These are phyloP conservation scores for Pichia membranifaciens DNA, from an alignment of 805 yeast genomes.

Conservation along the genomic window DNA sequence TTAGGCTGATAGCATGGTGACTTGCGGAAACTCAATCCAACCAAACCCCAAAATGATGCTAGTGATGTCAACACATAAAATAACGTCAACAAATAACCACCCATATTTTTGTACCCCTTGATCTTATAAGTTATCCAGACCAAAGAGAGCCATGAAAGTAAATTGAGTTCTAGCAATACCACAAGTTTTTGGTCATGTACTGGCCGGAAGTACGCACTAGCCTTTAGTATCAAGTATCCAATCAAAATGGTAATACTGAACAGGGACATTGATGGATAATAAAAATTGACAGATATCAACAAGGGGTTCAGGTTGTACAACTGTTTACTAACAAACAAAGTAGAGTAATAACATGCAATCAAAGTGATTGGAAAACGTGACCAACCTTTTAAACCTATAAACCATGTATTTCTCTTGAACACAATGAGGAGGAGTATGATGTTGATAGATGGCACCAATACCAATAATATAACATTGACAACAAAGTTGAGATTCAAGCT, in stretches of 20 bases:
- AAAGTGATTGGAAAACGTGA: conserved; percentile 58
- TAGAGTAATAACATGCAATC: conserved; percentile 36
- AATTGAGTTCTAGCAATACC: conserved; percentile 47
- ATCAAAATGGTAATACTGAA: conserved; percentile 43
- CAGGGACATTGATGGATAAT: conserved; percentile 44
- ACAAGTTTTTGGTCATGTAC: conserved; percentile 57
- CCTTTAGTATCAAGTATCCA: conserved; percentile 53
- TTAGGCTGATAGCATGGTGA: conserved; percentile 5
- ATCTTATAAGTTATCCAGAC: conserved; percentile 45
- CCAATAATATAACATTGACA: conserved; percentile 48
- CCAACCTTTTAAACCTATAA: conserved; percentile 37
- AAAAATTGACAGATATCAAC: conserved; percentile 45
- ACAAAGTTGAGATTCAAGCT: conserved; percentile 45
- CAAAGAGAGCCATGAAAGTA: conserved; percentile 52
- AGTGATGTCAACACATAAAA: conserved; percentile 41
- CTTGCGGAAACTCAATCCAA: conserved; percentile 4
- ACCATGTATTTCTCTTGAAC: conserved; percentile 44
- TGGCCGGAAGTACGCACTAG: conserved; percentile 38
- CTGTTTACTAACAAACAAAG: conserved; percentile 34
- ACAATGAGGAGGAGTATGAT: conserved; percentile 43
- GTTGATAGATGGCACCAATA: conserved; percentile 49
- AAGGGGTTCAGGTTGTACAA: conserved; percentile 41
- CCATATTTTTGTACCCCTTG: conserved; percentile 45
- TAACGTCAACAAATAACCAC: conserved; percentile 44
- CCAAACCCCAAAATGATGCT: conserved; percentile 43